phyloP scores from a whole-genome alignment of 164 flowering plant genomes.

The Cinnamomum micranthum region DNA sequence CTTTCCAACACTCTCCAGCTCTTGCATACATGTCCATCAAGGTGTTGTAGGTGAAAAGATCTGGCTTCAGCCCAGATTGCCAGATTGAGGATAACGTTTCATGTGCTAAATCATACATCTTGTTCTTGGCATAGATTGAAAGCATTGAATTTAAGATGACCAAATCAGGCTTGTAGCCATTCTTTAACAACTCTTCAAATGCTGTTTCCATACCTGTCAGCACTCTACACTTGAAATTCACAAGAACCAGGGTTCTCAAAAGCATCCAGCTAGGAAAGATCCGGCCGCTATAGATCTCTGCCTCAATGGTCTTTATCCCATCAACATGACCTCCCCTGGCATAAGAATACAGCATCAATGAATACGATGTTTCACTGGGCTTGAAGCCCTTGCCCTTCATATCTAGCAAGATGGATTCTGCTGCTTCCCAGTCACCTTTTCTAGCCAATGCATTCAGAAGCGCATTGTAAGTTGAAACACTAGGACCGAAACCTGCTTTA shows the following conservation, averaged over 20 bases:
- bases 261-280: conserved; percentile 86
- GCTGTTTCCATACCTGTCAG: conserved; percentile 81
- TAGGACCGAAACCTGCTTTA: conserved; percentile 70
- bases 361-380: conserved; percentile 76
- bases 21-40: conserved; percentile 94
- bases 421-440: conserved; percentile 73
- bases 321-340: conserved; percentile 60
- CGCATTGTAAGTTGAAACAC: conserved; percentile 76
- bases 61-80: conserved; percentile 65
- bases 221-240: conserved; percentile 59
- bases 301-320: conserved; percentile 60
- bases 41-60: conserved; percentile 78
- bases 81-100: conserved; percentile 55
- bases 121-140: conserved; percentile 67
- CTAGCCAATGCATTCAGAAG: conserved; percentile 74
- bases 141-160: conserved; percentile 82
- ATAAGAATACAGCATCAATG: conserved; percentile 71
- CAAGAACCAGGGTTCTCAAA: conserved; percentile 71
- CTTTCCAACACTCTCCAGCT: conserved; percentile 81
- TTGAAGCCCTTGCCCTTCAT: conserved; percentile 76
- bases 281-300: conserved; percentile 55
- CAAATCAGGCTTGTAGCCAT: conserved; percentile 79
- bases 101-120: conserved; percentile 61
- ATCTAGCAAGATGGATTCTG: conserved; percentile 65
- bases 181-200: conserved; percentile 42